Percentiles rank a stretch among this genome's conserved stretches.
These are phyloP conservation scores for Arthrobotrys iridis DNA, from an alignment of 2,329 filamentous ascomycete genomes.

Conservation along the genomic window DNA sequence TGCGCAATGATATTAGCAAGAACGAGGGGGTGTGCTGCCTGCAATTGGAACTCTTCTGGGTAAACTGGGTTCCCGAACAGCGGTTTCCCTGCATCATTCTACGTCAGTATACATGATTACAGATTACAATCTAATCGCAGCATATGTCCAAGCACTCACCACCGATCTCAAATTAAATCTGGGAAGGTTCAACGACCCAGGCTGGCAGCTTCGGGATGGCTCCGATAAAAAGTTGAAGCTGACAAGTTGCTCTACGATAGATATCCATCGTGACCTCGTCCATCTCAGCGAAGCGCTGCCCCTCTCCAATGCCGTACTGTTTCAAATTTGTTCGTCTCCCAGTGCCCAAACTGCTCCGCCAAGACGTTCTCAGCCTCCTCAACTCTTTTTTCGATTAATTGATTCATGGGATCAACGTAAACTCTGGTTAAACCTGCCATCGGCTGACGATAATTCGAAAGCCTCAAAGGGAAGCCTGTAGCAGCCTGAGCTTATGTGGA, in stretches of 20 bases:
- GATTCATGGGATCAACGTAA: neutral
- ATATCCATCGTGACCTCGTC: neutral
- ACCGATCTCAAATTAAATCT: neutral
- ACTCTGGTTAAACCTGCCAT: neutral
- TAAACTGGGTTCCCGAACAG: neutral
- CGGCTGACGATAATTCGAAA: neutral
- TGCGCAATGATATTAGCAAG: too few species aligned
- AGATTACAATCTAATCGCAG: too few species aligned
- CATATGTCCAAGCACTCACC: too few species aligned
- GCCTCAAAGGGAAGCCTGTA: neutral
- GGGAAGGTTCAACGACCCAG: neutral
- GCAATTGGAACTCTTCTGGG: too few species aligned
- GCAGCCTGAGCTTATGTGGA: neutral
- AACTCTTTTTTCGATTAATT: neutral
- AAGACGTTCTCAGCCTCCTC: neutral
- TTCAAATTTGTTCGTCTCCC: neutral
- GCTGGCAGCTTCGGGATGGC: neutral
- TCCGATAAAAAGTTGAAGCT: slow-evolving; percentile 1
- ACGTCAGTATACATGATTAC: too few species aligned
- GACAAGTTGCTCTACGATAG: neutral
- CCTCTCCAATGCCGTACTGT: neutral
- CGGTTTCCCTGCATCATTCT: too few species aligned
- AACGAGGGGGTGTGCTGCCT: too few species aligned
- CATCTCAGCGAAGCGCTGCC: neutral
- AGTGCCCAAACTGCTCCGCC: slow-evolving; percentile 4